phyloP scores from a whole-genome alignment of 2,329 filamentous ascomycete genomes.

The Thelonectria rubi region DNA sequence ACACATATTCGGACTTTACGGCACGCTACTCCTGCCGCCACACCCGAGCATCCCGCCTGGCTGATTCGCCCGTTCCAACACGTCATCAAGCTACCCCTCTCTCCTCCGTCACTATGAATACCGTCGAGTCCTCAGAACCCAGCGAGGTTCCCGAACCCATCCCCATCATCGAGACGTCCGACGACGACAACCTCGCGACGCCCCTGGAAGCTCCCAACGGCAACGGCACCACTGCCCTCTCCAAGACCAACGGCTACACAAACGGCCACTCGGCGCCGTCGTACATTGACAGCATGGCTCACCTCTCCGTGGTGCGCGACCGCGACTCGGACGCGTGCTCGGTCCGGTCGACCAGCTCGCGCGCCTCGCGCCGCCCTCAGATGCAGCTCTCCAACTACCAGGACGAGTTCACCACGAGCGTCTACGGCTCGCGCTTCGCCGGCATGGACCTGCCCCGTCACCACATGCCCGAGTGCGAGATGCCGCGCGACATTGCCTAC shows the following conservation, averaged over 20 bases:
- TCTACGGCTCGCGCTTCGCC: conserved; percentile 90
- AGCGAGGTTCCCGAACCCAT: conserved; percentile 37
- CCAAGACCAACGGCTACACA: conserved; percentile 36
- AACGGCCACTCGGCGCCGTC: conserved; percentile 41
- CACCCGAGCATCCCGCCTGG: conserved; percentile 19
- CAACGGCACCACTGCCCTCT: neutral
- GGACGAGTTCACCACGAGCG: conserved; percentile 75
- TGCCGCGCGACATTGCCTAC: conserved; percentile 94
- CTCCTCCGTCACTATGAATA: conserved; percentile 38
- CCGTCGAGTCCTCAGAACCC: conserved; percentile 28
- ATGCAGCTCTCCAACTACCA: conserved; percentile 60
- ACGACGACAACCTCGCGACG: conserved; percentile 35
- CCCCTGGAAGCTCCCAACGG: conserved; percentile 36
- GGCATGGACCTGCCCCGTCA: conserved; percentile 79
- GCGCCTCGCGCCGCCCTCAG: conserved; percentile 42
- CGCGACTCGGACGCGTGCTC: conserved; percentile 43
- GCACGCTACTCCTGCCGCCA: conserved; percentile 24
- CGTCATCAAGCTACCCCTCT: conserved; percentile 24
- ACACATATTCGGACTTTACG: conserved; percentile 14
- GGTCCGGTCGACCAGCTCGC: conserved; percentile 38
- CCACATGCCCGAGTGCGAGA: conserved; percentile 89
- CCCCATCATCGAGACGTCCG: conserved; percentile 46
- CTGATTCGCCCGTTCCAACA: conserved; percentile 4
- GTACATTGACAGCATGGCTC: conserved; percentile 56
- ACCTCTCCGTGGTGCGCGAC: conserved; percentile 55